phyloP scores from a whole-genome alignment of 306 rosid species.

The Lathyrus tuberosus region DNA sequence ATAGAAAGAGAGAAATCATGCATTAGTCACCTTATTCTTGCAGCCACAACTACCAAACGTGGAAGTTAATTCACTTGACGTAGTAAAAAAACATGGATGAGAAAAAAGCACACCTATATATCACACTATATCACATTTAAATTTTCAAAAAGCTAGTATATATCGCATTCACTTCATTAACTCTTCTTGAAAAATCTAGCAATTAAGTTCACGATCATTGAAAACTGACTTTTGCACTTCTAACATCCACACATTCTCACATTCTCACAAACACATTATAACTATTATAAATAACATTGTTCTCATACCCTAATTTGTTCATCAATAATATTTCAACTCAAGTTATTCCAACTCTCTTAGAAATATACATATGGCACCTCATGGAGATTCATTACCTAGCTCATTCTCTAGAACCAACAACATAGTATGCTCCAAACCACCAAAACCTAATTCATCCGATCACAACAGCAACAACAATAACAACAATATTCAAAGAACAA shows the following conservation, averaged over 20 bases:
- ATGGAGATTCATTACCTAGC: slow-evolving; percentile 55
- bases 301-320: neutral
- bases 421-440: slow-evolving; percentile 50
- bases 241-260: slow-evolving; percentile 6
- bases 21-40: slow-evolving; percentile 16
- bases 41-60: slow-evolving; percentile 11
- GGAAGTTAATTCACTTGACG: neutral
- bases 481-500: slow-evolving; percentile 63
- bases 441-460: slow-evolving; percentile 46
- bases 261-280: slow-evolving; percentile 1
- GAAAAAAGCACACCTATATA: neutral
- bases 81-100: neutral
- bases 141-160: slow-evolving; percentile 1
- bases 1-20: neutral
- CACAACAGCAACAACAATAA: slow-evolving; percentile 38
- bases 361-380: slow-evolving; percentile 87
- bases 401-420: slow-evolving; percentile 41
- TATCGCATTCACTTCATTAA: slow-evolving; percentile 12
- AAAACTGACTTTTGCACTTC: slow-evolving; percentile 11
- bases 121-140: neutral
- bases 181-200: slow-evolving; percentile 13
- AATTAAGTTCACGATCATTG: slow-evolving; percentile 15
- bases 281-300: slow-evolving; percentile 57
- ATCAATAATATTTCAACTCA: neutral
- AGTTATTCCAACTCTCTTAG: slow-evolving; percentile 9